Base-by-base conservation (phyloP, 2,329 filamentous ascomycete genomes). In the Talaromyces rugulosus region DNA sequence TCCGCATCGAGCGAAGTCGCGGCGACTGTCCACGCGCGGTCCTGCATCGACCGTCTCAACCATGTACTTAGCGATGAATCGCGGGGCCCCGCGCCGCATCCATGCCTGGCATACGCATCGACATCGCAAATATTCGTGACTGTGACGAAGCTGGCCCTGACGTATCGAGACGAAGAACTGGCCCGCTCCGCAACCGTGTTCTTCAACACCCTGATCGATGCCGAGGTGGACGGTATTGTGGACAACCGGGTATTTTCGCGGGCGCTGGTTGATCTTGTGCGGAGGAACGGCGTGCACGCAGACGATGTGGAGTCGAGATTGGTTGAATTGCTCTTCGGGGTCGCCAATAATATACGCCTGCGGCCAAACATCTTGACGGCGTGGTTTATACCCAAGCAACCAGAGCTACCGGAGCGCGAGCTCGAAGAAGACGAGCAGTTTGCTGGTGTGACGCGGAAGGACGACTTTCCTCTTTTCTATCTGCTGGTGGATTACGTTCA, bases 401-500 rank as follows among this genome's bases (percentile, higher is more conserved):
- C 74, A 2, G 69, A 76, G 18, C 70, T 72, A 4, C 73, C 77
- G 68, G 69, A 73, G 68, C 73, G 75, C 47, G 70, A 75, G 51
- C 75, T 77, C 23, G 75, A 77, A 42, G 83, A 85, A 64, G 83
- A 85, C 63, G 84, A 89, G 58, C 87, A 86, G 66, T 96, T 96
- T 73, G 90, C 90, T 0, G 93, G 92, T 3, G 86, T 89, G 56
- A 95, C 91, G 5, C 90, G 96, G 71, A 89, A 92, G 74, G 90
- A 92, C 67, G 94, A 98, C 71, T 99, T 99, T 67, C 95, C 95
- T 0, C 79, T 99, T 1, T 98, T 97, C 77, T 98, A 98, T 73
- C 85, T 98, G 47, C 81, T 99, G 66, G 91, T 99, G 72, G 93
- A 99, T 73, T 96, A 96, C 73, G 96, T 99, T 59, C 94, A 99